Evolutionary conservation across 2,329 filamentous ascomycete genomes (phyloP).

Genomic region (Cyanodermella asteris): DNA sequence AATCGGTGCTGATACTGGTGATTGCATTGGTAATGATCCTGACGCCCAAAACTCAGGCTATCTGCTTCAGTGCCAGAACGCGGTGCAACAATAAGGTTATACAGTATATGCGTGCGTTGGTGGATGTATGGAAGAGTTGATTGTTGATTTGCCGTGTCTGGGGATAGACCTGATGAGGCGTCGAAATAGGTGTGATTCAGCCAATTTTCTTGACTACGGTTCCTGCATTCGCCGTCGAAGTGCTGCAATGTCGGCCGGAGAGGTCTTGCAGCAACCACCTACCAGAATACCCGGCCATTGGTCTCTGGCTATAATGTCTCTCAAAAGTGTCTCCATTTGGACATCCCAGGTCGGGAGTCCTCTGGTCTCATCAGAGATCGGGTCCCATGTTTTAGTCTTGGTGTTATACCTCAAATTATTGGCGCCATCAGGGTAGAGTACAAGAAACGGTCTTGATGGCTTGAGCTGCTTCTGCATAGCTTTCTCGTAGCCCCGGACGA

Average conservation of each 20-base stretch:
- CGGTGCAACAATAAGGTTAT: no score
- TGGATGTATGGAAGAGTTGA: no score
- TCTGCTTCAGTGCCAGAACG: no score
- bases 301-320: slow-evolving; percentile 7
- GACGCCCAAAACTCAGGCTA: no score
- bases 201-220: no score
- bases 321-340: slow-evolving; percentile 15
- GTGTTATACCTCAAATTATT: slow-evolving; percentile 48
- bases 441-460: slow-evolving; percentile 27
- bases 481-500: slow-evolving; percentile 12
- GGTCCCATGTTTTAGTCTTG: slow-evolving; percentile 36
- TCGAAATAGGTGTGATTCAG: no score
- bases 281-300: slow-evolving; percentile 17
- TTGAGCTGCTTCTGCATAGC: slow-evolving; percentile 17
- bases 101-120: no score
- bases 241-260: slow-evolving; percentile 15
- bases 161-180: no score
- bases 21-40: no score
- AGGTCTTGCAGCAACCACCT: slow-evolving; percentile 25
- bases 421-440: slow-evolving; percentile 48
- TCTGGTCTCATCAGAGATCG: slow-evolving; percentile 10
- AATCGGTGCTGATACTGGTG: no score
- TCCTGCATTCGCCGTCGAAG: no score
- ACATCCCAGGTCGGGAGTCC: slow-evolving; percentile 16
- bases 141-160: no score